phyloP scores from a whole-genome alignment of 805 yeast species.

The Starmera amethionina region DNA sequence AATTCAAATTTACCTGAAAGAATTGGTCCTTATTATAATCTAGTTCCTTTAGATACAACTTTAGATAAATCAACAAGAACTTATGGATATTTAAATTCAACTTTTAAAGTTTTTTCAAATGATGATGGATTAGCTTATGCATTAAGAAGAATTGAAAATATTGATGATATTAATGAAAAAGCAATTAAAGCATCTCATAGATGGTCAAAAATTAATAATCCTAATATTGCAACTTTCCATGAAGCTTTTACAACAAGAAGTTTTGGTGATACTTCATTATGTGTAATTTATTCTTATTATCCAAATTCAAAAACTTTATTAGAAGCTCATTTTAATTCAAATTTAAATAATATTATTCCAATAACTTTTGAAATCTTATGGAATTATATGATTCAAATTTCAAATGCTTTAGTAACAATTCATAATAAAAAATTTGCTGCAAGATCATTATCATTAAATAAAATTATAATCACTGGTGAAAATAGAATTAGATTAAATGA shows the following conservation, averaged over 20 bases:
- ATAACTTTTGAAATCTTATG: slow-evolving; percentile 63
- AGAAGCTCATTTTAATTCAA: slow-evolving; percentile 54
- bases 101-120: slow-evolving; percentile 76
- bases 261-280: slow-evolving; percentile 71
- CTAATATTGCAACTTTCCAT: slow-evolving; percentile 55
- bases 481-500: slow-evolving; percentile 65
- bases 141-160: slow-evolving; percentile 62
- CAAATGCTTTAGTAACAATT: slow-evolving; percentile 54
- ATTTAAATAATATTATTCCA: slow-evolving; percentile 28
- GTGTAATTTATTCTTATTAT: slow-evolving; percentile 75
- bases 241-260: slow-evolving; percentile 85
- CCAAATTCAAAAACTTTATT: slow-evolving; percentile 66
- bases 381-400: slow-evolving; percentile 67
- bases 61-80: slow-evolving; percentile 22
- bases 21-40: slow-evolving; percentile 75
- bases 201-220: slow-evolving; percentile 52
- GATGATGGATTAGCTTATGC: slow-evolving; percentile 70
- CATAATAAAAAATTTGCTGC: slow-evolving; percentile 61
- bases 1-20: slow-evolving; percentile 58
- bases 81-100: slow-evolving; percentile 48
- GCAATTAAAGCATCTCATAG: slow-evolving; percentile 50
- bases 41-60: slow-evolving; percentile 67
- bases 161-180: slow-evolving; percentile 42
- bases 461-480: slow-evolving; percentile 63
- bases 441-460: slow-evolving; percentile 52